Evolutionary conservation across 768 basidiomycete species (phyloP).

Genomic region (Strobilomyces echinocephalus): DNA sequence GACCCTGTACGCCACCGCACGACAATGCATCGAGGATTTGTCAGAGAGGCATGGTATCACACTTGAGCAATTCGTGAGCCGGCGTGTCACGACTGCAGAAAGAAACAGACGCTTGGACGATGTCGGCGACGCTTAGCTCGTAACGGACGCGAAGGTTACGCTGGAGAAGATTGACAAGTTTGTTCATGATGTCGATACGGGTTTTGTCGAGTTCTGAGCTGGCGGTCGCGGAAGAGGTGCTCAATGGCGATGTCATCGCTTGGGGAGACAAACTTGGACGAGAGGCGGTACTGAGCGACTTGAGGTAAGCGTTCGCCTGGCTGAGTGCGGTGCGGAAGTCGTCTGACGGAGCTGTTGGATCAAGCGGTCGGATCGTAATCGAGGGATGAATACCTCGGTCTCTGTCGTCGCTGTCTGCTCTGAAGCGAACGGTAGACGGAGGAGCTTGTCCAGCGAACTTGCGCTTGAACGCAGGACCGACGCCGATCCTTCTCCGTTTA

Average conservation of each 20-base stretch:
- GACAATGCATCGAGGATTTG: slow-evolving; percentile 60
- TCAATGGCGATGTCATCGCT: slow-evolving; percentile 36
- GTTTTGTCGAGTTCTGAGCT: slow-evolving; percentile 45
- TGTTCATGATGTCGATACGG: slow-evolving; percentile 59
- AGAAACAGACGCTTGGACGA: slow-evolving; percentile 66
- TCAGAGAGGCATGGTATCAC: slow-evolving; percentile 79
- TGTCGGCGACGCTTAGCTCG: slow-evolving; percentile 63
- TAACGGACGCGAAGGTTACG: slow-evolving; percentile 71
- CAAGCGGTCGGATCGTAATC: not conserved
- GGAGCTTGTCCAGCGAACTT: slow-evolving; percentile 34
- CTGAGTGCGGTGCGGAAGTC: slow-evolving; percentile 71
- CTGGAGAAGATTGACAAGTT: slow-evolving; percentile 61
- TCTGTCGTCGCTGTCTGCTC: slow-evolving; percentile 33
- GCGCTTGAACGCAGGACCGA: slow-evolving; percentile 26
- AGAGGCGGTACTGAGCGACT: slow-evolving; percentile 46
- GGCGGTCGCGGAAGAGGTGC: slow-evolving; percentile 33
- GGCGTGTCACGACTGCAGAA: not conserved
- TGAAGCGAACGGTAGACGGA: slow-evolving; percentile 22
- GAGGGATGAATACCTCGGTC: slow-evolving; percentile 28
- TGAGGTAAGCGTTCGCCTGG: slow-evolving; percentile 57
- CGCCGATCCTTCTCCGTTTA: slow-evolving; percentile 28
- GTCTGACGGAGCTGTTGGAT: slow-evolving; percentile 37
- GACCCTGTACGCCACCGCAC: slow-evolving; percentile 79
- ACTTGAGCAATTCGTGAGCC: slow-evolving; percentile 39
- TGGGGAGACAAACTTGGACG: slow-evolving; percentile 33